Evolutionary conservation across 2,329 filamentous ascomycete species (phyloP).

Genomic region (Aureobasidium sp.): DNA sequence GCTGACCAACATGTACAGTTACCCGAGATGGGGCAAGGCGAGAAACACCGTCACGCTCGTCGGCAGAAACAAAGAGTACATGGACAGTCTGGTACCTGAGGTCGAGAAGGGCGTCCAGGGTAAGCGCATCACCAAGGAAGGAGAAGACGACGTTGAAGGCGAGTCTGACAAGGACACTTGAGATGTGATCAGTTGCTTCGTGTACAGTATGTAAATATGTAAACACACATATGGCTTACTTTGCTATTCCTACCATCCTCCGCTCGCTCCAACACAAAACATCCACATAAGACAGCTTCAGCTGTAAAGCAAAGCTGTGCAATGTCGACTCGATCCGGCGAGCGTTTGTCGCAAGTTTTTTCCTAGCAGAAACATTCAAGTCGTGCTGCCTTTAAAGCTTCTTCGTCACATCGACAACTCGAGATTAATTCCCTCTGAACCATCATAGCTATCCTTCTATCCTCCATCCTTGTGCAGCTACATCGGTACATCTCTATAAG

Average conservation of each 20-base stretch:
- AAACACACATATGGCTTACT: background rate
- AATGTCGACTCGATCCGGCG: no score
- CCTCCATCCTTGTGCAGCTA: no score
- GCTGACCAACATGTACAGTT: slow-evolving; percentile 37
- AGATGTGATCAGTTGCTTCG: background rate
- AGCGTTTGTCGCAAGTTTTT: no score
- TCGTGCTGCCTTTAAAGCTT: no score
- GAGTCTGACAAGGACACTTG: slow-evolving; percentile 14
- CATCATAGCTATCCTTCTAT: no score
- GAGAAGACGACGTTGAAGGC: slow-evolving; percentile 42
- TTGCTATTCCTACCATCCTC: background rate
- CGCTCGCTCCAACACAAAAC: no score
- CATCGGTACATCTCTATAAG: no score
- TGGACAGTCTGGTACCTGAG: slow-evolving; percentile 71
- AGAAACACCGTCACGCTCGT: slow-evolving; percentile 87
- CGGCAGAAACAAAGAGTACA: slow-evolving; percentile 60
- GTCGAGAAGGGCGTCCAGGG: slow-evolving; percentile 71
- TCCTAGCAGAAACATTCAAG: no score
- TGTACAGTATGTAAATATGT: background rate
- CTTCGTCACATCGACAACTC: no score
- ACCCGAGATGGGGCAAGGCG: slow-evolving; percentile 83
- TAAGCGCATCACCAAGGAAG: slow-evolving; percentile 58
- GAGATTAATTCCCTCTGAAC: no score
- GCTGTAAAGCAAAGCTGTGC: no score
- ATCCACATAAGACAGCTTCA: no score